Conservation (phyloP, 2,329 filamentous ascomycete genomes). For the Cadophora sp. region DNA sequence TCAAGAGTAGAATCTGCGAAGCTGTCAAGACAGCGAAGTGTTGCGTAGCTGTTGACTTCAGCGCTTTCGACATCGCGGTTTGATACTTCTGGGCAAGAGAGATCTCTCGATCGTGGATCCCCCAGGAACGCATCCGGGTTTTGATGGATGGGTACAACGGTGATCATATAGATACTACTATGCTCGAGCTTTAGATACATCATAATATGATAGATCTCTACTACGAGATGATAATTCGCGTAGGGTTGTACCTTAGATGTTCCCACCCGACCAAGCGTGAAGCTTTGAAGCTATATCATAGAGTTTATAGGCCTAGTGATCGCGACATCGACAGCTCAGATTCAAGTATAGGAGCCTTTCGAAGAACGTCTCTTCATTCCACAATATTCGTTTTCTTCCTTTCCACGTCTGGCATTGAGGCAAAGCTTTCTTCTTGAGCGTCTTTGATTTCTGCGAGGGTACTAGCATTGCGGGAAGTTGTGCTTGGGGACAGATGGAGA, state of each 20-base stretch:
- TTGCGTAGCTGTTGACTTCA: not conserved
- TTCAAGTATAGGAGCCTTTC: not conserved
- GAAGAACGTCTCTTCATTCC: not conserved
- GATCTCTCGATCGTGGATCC: not conserved
- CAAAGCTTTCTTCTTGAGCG: no score
- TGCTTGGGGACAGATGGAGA: no score
- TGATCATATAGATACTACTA: not conserved
- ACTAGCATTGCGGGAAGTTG: no score
- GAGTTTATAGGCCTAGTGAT: not conserved
- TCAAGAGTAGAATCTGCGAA: not conserved
- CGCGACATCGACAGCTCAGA: not conserved
- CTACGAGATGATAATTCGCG: not conserved
- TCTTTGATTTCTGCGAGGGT: no score
- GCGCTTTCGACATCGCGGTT: not conserved
- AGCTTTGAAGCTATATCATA: slow-evolving; percentile 9
- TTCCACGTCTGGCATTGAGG: no score
- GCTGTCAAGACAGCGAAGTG: not conserved
- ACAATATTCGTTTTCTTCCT: no score
- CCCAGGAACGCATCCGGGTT: no score
- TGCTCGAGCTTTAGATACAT: not conserved
- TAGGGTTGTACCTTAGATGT: not conserved
- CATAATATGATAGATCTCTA: not conserved
- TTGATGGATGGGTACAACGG: not conserved
- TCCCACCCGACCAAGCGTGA: not conserved
- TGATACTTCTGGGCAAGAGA: not conserved